Evolutionary conservation across 352 stramenopile genomes (phyloP), one percentile per base, ranked within the genome.

Genomic region (Phytophthora megakarya): DNA sequence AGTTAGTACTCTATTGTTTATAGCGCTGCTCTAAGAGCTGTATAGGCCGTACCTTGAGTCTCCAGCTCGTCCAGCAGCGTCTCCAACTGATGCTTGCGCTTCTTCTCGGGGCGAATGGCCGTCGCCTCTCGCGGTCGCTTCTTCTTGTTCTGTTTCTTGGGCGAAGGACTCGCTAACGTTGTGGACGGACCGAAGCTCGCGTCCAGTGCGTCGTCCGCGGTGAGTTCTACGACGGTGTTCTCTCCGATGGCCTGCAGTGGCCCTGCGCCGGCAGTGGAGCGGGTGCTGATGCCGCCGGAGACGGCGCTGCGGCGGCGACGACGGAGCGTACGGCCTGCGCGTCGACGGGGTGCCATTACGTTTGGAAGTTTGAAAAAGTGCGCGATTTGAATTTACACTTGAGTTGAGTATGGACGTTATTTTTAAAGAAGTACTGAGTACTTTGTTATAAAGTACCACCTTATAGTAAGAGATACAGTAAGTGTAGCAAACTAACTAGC

Each of bases 51-150:
- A 92, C 83, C 70, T 73, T 90, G 74, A 5, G 66, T 81, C 51
- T 91, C 81, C 7, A 93, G 65, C 33, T 90, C 81, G 15, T 81
- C 70, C 51, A 93, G 59, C 25, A 90, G 28, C 55, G 66, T 59
- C 38, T 76, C 51, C 15, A 78, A 37, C 37, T 83, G 65, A 25
- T 76, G 65, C 19, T 72, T 73, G 21, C 70, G 75, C 56, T 82
- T 86, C 38, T 75, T 76, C 61, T 88, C 65, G 1, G 72, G 51
- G 19, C 53, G 58, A 1, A 52, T 53, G 7, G 57, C 25, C n/a
- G 45, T 56, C 7, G 64, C 67, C 28, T 71, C 62, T 5, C 70
- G 72, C 45, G 19, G 55, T 16, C 57, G 38, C 22, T 78, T 80
- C 35, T 73, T 77, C 40, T 72, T 62, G 21, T 35, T 75, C 25